Conservation (phyloP, 2,329 filamentous ascomycete genomes). For the Fusarium hostae region DNA sequence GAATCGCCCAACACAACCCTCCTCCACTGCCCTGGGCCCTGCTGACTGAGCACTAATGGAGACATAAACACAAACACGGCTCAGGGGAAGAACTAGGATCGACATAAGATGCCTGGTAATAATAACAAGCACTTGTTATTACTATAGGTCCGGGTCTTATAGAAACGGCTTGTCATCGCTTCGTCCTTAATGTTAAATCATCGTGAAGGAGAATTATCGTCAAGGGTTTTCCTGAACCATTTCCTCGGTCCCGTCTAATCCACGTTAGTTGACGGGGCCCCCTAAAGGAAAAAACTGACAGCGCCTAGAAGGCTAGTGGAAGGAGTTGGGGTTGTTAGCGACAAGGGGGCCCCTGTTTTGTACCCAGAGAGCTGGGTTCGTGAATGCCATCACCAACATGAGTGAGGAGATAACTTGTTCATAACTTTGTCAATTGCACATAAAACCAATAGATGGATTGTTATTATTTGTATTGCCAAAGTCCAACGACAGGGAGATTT, state of each 20-base stretch:
- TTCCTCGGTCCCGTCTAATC: background rate
- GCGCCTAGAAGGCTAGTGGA: conserved; percentile 34
- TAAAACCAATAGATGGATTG: background rate
- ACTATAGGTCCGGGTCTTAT: background rate
- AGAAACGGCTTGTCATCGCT: background rate
- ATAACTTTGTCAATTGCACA: background rate
- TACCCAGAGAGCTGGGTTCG: conserved; percentile 11
- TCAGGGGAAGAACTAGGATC: background rate
- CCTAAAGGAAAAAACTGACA: conserved; percentile 6
- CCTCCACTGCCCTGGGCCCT: background rate
- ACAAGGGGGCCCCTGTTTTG: conserved; percentile 22
- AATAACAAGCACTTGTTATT: background rate
- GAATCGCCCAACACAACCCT: background rate
- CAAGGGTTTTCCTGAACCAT: background rate
- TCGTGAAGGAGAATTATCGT: background rate
- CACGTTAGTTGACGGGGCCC: background rate
- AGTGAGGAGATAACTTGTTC: background rate
- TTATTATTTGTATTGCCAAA: background rate
- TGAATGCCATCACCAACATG: background rate
- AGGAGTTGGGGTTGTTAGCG: conserved; percentile 3
- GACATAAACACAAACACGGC: background rate
- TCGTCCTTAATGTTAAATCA: background rate
- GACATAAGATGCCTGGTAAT: background rate
- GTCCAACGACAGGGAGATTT: background rate
- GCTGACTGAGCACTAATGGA: conserved; percentile 3